These are phyloP conservation scores for Lasiosphaeria hispida DNA, from an alignment of 495 filamentous ascomycete species.

Conservation along the genomic window DNA sequence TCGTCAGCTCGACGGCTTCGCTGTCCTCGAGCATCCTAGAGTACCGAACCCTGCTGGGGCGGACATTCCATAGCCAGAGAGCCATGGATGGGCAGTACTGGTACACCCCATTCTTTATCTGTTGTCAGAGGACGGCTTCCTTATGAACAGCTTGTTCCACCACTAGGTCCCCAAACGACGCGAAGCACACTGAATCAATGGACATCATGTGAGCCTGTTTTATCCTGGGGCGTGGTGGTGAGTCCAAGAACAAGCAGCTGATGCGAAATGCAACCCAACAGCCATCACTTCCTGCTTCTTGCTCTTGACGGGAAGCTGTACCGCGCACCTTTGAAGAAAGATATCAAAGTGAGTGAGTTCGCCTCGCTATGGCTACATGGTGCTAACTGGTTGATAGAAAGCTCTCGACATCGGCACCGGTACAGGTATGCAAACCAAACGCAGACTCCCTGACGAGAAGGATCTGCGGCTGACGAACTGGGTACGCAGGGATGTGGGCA, in stretches of 20 bases:
- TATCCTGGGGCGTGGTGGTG: neutral
- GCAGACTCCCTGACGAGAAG: neutral
- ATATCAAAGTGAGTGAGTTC: conserved; percentile 16
- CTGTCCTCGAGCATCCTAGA: conserved; percentile 43
- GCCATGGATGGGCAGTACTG: conserved; percentile 30
- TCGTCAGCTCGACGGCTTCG: conserved; percentile 40
- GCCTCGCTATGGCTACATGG: neutral
- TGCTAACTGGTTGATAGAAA: conserved; percentile 34
- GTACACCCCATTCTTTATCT: conserved; percentile 1
- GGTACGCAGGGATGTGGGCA: conserved; percentile 37
- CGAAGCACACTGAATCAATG: conserved; percentile 36
- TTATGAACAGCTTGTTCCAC: neutral
- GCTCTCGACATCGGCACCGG: conserved; percentile 67
- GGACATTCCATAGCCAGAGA: conserved; percentile 36
- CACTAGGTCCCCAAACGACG: conserved; percentile 40
- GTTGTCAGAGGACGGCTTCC: neutral
- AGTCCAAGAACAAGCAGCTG: neutral
- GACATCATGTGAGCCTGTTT: conserved; percentile 36
- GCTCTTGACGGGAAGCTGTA: conserved; percentile 55
- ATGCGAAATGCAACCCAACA: conserved; percentile 1
- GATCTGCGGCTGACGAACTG: too few species aligned
- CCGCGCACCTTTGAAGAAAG: conserved; percentile 51
- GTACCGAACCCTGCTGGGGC: conserved; percentile 40
- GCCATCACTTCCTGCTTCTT: conserved; percentile 37
- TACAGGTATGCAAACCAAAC: conserved; percentile 25